Conservation (phyloP, 2,329 filamentous ascomycete genomes). For the Fusarium tjaetaba region DNA sequence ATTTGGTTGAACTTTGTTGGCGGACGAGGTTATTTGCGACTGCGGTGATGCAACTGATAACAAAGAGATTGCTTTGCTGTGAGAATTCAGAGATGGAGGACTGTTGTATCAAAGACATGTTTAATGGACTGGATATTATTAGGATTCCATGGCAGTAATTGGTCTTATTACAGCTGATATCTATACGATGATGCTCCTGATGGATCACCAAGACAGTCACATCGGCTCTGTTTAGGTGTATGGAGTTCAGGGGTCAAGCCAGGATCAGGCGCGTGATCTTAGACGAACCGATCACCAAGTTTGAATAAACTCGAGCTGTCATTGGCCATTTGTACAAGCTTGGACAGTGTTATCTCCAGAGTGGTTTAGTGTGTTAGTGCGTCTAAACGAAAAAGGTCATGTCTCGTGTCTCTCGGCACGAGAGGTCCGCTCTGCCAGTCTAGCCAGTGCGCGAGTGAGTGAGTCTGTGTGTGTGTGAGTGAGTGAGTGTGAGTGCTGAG, state of each 20-base stretch:
- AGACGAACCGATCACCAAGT: conserved; percentile 18
- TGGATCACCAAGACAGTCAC: conserved; percentile 14
- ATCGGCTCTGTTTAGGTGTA: conserved; percentile 9
- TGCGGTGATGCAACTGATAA: neutral
- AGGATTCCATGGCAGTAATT: neutral
- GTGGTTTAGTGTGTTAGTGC: conserved; percentile 19
- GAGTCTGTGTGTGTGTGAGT: too few relatives aligned
- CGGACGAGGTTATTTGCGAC: neutral
- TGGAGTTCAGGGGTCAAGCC: conserved; percentile 16
- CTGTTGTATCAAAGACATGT: neutral
- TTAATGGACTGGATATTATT: neutral
- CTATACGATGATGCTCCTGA: conserved; percentile 1
- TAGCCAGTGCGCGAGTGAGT: neutral
- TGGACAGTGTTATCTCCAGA: conserved; percentile 19
- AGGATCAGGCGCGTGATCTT: conserved; percentile 20
- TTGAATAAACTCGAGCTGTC: neutral
- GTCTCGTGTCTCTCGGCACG: conserved; percentile 25
- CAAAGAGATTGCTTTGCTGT: neutral
- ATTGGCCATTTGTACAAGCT: conserved; percentile 4
- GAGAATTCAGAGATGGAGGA: neutral
- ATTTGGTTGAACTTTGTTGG: conserved; percentile 16
- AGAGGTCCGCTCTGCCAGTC: conserved; percentile 18
- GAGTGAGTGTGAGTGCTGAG: neutral
- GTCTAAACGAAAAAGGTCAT: conserved; percentile 27
- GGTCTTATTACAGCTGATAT: neutral